Conservation (phyloP, 331 rosid genomes). For the Saraca asoca region DNA sequence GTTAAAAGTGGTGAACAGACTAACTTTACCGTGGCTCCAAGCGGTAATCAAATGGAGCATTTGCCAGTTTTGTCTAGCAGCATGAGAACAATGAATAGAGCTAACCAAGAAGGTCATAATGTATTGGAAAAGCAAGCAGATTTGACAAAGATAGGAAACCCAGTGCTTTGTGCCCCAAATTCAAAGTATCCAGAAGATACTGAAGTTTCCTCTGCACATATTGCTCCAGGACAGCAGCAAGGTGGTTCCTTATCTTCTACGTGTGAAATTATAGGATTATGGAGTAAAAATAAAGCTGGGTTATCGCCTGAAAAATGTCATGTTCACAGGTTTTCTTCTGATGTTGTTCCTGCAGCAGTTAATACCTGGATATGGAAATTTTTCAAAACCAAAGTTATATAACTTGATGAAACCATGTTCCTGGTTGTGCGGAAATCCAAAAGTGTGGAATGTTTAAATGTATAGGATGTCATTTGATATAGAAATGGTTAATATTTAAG, state of each 20-base stretch:
- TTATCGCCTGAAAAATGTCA: conserved; percentile 46
- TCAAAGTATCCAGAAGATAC: conserved; percentile 54
- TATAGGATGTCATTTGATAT: conserved; percentile 43
- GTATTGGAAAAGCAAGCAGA: conserved; percentile 50
- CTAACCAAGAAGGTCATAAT: conserved; percentile 63
- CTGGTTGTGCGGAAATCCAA: too few species aligned
- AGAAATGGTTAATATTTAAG: too few species aligned
- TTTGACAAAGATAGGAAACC: conserved; percentile 31
- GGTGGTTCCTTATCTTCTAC: conserved; percentile 41
- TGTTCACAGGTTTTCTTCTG: conserved; percentile 47
- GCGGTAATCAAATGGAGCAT: conserved; percentile 53
- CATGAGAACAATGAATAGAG: conserved; percentile 52
- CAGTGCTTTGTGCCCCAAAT: conserved; percentile 37
- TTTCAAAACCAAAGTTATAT: conserved; percentile 12
- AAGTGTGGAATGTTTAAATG: conserved; percentile 54
- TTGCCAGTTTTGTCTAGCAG: conserved; percentile 50
- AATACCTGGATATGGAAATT: conserved; percentile 30
- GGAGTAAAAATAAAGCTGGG: conserved; percentile 47
- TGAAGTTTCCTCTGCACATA: conserved; percentile 58
- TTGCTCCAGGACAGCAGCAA: conserved; percentile 49
- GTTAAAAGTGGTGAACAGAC: conserved; percentile 60
- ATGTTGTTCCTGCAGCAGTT: conserved; percentile 47
- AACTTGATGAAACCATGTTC: neutral
- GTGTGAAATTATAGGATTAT: conserved; percentile 38
- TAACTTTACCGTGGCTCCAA: conserved; percentile 46